phyloP scores from a whole-genome alignment of 306 rosid species.

The Glycine latifolia region DNA sequence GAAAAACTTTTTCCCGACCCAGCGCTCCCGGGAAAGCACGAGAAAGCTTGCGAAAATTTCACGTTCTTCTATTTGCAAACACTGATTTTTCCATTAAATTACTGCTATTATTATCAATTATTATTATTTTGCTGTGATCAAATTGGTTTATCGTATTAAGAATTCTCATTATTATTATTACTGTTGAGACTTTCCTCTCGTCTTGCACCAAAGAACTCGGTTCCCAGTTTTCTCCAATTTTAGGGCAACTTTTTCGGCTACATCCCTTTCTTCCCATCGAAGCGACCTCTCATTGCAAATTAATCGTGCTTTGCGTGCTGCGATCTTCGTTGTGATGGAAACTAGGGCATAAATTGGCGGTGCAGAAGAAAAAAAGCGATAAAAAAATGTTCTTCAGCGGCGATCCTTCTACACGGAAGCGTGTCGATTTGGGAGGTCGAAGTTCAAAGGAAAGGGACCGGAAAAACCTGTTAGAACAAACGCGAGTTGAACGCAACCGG shows the following conservation, averaged over 20 bases:
- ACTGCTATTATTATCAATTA: not conserved
- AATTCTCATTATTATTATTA: not conserved
- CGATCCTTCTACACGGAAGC: conserved; percentile 88
- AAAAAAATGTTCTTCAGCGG: conserved; percentile 73
- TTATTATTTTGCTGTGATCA: not conserved
- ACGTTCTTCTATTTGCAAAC: not conserved
- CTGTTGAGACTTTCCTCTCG: not conserved
- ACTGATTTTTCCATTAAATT: not conserved
- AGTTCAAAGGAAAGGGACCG: conserved; percentile 86
- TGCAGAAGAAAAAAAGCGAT: conserved; percentile 9
- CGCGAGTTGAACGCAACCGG: conserved; percentile 74
- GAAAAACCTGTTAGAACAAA: conserved; percentile 83
- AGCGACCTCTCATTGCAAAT: conserved; percentile 34
- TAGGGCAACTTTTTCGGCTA: conserved; percentile 37
- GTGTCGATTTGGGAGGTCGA: conserved; percentile 90
- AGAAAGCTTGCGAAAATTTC: not conserved
- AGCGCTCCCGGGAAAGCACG: not conserved
- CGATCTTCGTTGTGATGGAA: conserved; percentile 18
- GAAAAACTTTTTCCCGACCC: not conserved
- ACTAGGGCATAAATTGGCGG: conserved; percentile 46
- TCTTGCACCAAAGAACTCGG: not conserved
- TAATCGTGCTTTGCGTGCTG: conserved; percentile 14
- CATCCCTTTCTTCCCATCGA: conserved; percentile 24
- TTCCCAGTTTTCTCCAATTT: not conserved
- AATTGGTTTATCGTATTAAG: not conserved